phyloP scores from a whole-genome alignment of 2,329 filamentous ascomycete species.

The Pseudogymnoascus pannorum region DNA sequence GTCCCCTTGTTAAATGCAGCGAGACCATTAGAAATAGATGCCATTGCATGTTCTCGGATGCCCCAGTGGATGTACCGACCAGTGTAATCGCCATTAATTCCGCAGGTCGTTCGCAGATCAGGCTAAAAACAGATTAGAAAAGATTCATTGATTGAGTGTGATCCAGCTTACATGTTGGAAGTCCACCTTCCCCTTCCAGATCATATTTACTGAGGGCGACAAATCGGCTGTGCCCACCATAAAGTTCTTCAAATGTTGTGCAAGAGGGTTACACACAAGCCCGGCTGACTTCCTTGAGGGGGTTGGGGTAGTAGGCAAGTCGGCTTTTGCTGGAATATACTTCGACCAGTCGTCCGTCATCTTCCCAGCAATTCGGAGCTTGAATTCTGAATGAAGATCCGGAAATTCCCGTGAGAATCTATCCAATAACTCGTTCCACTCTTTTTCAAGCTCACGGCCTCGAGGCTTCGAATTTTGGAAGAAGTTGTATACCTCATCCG shows the following conservation, averaged over 20 bases:
- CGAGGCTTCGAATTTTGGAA: conserved; percentile 39
- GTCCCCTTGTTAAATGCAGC: conserved; percentile 49
- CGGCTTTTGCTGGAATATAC: conserved; percentile 36
- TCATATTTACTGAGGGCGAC: conserved; percentile 48
- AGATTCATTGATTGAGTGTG: neutral
- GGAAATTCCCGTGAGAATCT: conserved; percentile 37
- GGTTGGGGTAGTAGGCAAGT: conserved; percentile 40
- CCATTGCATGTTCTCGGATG: conserved; percentile 57
- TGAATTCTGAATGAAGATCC: conserved; percentile 43
- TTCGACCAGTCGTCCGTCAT: conserved; percentile 42
- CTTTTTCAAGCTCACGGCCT: conserved; percentile 38
- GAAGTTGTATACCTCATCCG: conserved; percentile 43
- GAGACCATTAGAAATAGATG: conserved; percentile 48
- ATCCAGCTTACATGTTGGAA: conserved; percentile 36
- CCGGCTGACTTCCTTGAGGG: conserved; percentile 44
- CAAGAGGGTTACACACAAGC: conserved; percentile 43
- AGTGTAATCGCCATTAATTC: conserved; percentile 46
- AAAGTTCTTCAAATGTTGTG: conserved; percentile 38
- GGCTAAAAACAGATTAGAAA: conserved; percentile 22
- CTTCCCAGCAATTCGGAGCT: conserved; percentile 39
- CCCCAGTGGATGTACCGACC: conserved; percentile 54
- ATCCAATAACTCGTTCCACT: conserved; percentile 39
- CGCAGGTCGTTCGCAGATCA: conserved; percentile 34
- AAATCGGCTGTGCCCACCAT: conserved; percentile 49
- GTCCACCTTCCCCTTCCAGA: conserved; percentile 44